phyloP scores from a whole-genome alignment of 352 stramenopile genomes.

The Phytophthora quininea region DNA sequence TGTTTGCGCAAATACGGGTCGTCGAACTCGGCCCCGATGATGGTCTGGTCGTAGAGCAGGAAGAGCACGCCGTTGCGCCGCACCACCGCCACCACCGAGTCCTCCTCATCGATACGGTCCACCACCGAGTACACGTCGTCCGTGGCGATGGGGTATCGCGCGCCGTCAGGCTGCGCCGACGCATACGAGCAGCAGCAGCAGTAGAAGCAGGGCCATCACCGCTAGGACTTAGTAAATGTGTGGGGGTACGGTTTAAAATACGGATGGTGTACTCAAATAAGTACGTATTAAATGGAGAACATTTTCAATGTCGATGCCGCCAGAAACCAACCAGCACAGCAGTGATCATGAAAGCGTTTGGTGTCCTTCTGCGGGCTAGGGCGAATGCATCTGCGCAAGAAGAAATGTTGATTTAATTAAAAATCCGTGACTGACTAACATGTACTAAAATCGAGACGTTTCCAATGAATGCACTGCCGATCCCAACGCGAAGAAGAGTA shows the following conservation, averaged over 20 bases:
- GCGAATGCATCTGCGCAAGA: too few relatives aligned
- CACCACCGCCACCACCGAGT: constrained; percentile 66
- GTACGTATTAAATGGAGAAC: too few relatives aligned
- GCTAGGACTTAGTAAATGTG: not conserved
- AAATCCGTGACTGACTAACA: too few relatives aligned
- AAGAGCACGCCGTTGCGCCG: constrained; percentile 58
- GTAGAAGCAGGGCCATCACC: not conserved
- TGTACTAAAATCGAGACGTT: too few relatives aligned
- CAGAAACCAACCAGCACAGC: too few relatives aligned
- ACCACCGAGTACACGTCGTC: constrained; percentile 33
- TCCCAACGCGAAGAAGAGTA: too few relatives aligned
- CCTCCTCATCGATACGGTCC: constrained; percentile 42
- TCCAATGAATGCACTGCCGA: too few relatives aligned
- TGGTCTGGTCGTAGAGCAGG: constrained; percentile 77
- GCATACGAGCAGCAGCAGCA: constrained; percentile 17
- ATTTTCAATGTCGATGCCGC: too few relatives aligned
- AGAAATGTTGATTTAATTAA: too few relatives aligned
- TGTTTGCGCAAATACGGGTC: constrained; percentile 61
- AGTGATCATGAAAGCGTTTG: too few relatives aligned
- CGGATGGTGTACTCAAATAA: too few relatives aligned
- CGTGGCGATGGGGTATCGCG: constrained; percentile 6
- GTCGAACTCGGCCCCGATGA: constrained; percentile 83
- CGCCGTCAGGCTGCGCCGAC: constrained; percentile 7
- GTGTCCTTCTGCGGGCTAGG: too few relatives aligned
- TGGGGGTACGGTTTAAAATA: not conserved